Evolutionary conservation across 169 alveolate species (phyloP).

Genomic region (Ichthyophthirius multifiliis): DNA sequence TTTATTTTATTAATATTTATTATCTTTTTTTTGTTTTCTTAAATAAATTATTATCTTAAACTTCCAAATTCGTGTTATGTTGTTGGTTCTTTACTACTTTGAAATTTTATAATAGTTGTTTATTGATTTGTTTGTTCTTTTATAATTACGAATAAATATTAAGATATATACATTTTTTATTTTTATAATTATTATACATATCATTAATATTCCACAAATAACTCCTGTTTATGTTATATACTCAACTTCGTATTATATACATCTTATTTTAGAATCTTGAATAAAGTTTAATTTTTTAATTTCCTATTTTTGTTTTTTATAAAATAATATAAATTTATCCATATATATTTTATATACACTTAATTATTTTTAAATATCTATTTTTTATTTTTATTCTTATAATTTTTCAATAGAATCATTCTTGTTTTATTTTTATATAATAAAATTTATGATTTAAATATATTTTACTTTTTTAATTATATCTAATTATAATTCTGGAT

Average conservation of each 20-base stretch:
- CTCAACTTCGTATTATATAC: not conserved
- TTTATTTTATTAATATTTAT: constrained; percentile 24
- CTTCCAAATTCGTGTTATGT: not conserved
- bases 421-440: not conserved
- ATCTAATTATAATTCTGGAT: not conserved
- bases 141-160: no score
- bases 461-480: not conserved
- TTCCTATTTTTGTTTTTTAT: not conserved
- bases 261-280: not conserved
- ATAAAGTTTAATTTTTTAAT: no score
- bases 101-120: no score
- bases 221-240: constrained; percentile 7
- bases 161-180: not conserved
- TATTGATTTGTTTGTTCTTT: no score
- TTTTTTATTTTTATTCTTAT: not conserved
- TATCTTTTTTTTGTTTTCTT: constrained; percentile 22
- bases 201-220: not conserved
- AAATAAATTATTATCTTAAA: not conserved
- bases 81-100: no score
- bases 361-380: not conserved
- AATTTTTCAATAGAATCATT: not conserved
- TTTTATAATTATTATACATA: not conserved
- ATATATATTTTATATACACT: no score
- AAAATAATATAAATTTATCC: not conserved
- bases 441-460: no score